phyloP scores from a whole-genome alignment of 2,329 filamentous ascomycete species.

The Fusarium gaditjirri region DNA sequence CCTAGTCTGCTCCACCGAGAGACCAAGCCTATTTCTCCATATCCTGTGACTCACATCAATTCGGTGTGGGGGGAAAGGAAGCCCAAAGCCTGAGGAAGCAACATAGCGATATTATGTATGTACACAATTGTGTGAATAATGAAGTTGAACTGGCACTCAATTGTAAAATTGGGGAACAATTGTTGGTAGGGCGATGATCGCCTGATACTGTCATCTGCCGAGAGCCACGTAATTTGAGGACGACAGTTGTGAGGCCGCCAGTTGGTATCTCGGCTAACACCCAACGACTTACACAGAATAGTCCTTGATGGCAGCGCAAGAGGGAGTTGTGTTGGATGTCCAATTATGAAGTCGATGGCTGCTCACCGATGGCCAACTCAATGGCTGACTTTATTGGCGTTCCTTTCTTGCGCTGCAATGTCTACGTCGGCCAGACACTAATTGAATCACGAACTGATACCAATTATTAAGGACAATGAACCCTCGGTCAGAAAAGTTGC shows the following conservation, averaged over 20 bases:
- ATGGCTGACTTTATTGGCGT: not conserved
- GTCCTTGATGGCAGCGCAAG: not conserved
- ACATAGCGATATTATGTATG: not conserved
- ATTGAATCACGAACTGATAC: conserved; percentile 1
- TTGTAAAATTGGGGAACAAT: not conserved
- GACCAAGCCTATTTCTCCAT: conserved; percentile 37
- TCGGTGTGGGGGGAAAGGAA: conserved; percentile 33
- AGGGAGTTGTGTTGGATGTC: not conserved
- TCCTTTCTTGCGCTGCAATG: not conserved
- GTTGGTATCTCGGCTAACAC: not conserved
- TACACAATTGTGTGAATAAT: not conserved
- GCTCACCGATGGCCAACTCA: not conserved
- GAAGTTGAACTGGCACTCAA: not conserved
- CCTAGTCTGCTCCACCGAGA: conserved; percentile 33
- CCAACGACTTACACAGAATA: conserved; percentile 2
- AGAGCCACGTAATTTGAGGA: not conserved
- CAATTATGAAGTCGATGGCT: not conserved
- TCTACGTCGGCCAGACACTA: not conserved
- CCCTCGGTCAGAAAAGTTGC: conserved; percentile 1
- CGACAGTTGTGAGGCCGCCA: conserved; percentile 19
- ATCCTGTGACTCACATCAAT: conserved; percentile 44
- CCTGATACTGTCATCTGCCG: not conserved
- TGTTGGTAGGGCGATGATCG: not conserved
- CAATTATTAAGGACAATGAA: not conserved
- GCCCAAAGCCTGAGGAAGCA: conserved; percentile 7